These are phyloP conservation scores for Rubus idaeus DNA, from an alignment of 306 rosid species.

Conservation along the genomic window DNA sequence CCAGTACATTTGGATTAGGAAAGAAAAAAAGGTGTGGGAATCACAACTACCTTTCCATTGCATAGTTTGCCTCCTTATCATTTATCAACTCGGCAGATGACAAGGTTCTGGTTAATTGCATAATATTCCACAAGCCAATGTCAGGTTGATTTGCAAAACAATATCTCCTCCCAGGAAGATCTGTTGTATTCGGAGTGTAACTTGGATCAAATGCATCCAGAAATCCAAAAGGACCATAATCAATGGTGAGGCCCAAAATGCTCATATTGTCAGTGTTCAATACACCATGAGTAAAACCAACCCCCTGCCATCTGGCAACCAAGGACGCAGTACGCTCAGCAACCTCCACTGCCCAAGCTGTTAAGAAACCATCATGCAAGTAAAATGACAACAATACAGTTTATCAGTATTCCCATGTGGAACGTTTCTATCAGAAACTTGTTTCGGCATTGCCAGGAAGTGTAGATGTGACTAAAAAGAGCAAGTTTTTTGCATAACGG, in stretches of 20 bases:
- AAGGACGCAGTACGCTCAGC: slow-evolving; percentile 94
- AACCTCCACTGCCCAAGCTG: slow-evolving; percentile 94
- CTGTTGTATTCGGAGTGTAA: slow-evolving; percentile 92
- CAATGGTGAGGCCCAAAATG: slow-evolving; percentile 94
- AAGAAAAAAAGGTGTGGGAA: slow-evolving; percentile 13
- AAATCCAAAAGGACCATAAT: slow-evolving; percentile 98
- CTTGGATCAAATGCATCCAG: slow-evolving; percentile 99
- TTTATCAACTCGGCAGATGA: slow-evolving; percentile 70
- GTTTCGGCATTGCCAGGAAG: background rate
- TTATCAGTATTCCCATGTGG: background rate
- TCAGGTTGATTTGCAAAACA: slow-evolving; percentile 99
- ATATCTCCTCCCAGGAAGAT: slow-evolving; percentile 98
- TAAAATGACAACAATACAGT: slow-evolving; percentile 12
- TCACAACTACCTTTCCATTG: slow-evolving; percentile 84
- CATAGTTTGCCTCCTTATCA: slow-evolving; percentile 92
- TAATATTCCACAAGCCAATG: slow-evolving; percentile 93
- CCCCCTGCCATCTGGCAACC: slow-evolving; percentile 97
- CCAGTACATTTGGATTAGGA: background rate
- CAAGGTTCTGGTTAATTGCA: slow-evolving; percentile 69
- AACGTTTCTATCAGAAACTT: background rate
- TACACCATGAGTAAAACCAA: slow-evolving; percentile 98
- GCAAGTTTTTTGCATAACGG: background rate
- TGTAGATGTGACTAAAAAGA: background rate
- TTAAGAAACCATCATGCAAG: slow-evolving; percentile 27
- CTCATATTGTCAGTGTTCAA: slow-evolving; percentile 99